Conservation (phyloP, 139 green algal genomes). For the Yamagishiella unicocca region DNA sequence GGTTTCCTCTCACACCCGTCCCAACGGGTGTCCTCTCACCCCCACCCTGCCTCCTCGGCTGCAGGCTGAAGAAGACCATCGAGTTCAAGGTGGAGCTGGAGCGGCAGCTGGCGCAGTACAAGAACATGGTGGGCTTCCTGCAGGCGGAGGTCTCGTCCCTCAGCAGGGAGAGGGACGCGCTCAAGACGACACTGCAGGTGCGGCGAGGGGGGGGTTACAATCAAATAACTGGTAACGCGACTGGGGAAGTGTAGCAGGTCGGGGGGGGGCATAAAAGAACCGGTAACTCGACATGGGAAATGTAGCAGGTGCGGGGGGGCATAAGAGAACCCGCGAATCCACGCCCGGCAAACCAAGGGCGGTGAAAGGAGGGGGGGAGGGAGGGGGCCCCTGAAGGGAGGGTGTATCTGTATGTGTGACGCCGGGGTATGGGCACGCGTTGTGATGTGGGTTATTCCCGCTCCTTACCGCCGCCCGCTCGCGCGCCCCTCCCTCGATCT, state of each 20-base stretch:
- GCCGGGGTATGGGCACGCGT: background rate
- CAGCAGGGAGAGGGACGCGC: slow-evolving; percentile 39
- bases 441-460: background rate
- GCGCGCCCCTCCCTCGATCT: background rate
- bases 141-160: slow-evolving; percentile 40
- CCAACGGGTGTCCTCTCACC: background rate
- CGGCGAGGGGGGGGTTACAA: background rate
- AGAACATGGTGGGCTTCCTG: slow-evolving; percentile 45
- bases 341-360: too few species aligned
- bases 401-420: background rate
- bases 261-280: too few species aligned
- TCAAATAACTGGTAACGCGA: too few species aligned
- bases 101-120: slow-evolving; percentile 47
- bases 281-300: too few species aligned
- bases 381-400: background rate
- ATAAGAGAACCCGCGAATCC: too few species aligned
- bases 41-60: background rate
- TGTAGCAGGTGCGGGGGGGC: too few species aligned
- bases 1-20: background rate
- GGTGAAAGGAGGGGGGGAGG: background rate
- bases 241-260: too few species aligned
- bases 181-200: slow-evolving; percentile 38
- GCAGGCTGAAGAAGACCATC: slow-evolving; percentile 37
- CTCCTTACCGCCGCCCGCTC: background rate
- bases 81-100: slow-evolving; percentile 53